These are phyloP conservation scores for Monilinia fructigena DNA, from an alignment of 2,329 filamentous ascomycete genomes.

Conservation along the genomic window DNA sequence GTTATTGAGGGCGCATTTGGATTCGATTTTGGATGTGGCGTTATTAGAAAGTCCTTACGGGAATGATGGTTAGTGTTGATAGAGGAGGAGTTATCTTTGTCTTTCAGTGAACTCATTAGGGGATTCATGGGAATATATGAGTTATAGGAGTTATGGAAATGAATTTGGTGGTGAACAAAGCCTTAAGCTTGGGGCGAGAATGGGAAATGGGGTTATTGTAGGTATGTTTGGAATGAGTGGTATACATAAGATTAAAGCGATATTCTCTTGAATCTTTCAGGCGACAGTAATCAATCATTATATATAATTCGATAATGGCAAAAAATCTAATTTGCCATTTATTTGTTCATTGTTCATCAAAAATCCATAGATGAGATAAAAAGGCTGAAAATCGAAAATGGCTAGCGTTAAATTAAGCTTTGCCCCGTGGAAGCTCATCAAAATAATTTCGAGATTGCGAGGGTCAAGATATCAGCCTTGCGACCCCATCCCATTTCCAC, in stretches of 20 bases:
- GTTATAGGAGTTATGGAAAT: conserved; percentile 26
- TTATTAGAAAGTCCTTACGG: conserved; percentile 85
- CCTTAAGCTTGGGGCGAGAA: background rate
- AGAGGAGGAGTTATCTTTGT: conserved; percentile 86
- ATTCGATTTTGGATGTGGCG: conserved; percentile 84
- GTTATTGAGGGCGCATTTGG: conserved; percentile 80
- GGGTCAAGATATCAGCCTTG: conserved; percentile 16
- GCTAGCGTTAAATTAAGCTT: conserved; percentile 15
- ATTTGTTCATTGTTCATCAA: background rate
- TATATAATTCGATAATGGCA: background rate
- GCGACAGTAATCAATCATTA: background rate
- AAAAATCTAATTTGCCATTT: background rate
- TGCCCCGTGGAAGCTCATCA: background rate
- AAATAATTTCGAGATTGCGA: conserved; percentile 18
- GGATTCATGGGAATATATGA: background rate
- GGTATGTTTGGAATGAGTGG: conserved; percentile 5
- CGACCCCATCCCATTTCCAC: background rate
- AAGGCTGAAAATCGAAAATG: conserved; percentile 9
- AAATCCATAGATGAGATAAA: background rate
- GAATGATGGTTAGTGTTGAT: conserved; percentile 92
- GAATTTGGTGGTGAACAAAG: conserved; percentile 20
- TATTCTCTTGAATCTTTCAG: conserved; percentile 3
- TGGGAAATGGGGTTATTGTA: background rate
- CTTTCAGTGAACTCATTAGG: conserved; percentile 46
- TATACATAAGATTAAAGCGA: conserved; percentile 7